Evolutionary conservation across 805 yeast species (phyloP).

Genomic region (Teunomyces kruisii): DNA sequence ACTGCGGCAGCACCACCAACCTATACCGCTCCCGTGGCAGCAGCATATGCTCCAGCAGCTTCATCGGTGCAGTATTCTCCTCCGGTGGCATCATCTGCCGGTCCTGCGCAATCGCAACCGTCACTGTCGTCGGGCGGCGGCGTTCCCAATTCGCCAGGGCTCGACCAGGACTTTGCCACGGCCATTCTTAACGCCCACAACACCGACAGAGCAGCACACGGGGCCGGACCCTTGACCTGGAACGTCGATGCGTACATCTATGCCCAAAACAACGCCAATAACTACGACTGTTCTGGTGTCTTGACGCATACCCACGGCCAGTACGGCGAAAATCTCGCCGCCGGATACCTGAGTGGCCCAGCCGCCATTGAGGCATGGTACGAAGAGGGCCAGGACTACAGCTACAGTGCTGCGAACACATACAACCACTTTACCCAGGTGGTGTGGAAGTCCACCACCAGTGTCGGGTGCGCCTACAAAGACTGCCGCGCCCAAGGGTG

Average conservation of each 20-base stretch:
- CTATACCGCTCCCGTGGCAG: background rate
- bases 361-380: conserved; percentile 37
- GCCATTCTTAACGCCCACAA: conserved; percentile 35
- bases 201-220: conserved; percentile 29
- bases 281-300: conserved; percentile 37
- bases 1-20: background rate
- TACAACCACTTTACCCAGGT: conserved; percentile 34
- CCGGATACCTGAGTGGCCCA: conserved; percentile 30
- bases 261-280: conserved; percentile 34
- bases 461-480: conserved; percentile 33
- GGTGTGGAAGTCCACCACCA: conserved; percentile 29
- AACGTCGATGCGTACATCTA: conserved; percentile 29
- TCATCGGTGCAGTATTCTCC: background rate
- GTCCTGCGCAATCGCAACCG: background rate
- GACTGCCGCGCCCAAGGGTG: conserved; percentile 30
- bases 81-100: background rate
- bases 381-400: conserved; percentile 29
- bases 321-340: conserved; percentile 39
- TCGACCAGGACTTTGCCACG: conserved; percentile 28
- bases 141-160: conserved; percentile 19
- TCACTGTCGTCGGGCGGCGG: conserved; percentile 3
- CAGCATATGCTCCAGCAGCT: background rate
- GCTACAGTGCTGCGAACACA: conserved; percentile 22
- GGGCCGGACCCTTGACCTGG: conserved; percentile 32
- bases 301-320: conserved; percentile 38